Conservation (phyloP, 2,329 filamentous ascomycete genomes). For the Emergomyces africanus region DNA sequence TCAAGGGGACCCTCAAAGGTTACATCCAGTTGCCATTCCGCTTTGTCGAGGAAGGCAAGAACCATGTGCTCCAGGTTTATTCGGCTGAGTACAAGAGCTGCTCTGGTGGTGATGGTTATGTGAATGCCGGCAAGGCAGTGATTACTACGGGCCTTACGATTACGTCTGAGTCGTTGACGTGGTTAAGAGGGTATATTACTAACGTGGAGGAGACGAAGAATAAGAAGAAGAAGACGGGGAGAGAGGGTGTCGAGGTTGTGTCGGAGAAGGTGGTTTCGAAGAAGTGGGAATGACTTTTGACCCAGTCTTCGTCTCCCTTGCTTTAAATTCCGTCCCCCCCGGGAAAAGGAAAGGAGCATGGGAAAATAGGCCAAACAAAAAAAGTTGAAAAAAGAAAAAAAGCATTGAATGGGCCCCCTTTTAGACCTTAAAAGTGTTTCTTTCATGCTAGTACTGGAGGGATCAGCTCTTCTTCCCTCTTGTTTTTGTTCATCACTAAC, state of each 20-base stretch:
- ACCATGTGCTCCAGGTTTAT: slow-evolving; percentile 31
- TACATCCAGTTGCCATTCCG: slow-evolving; percentile 51
- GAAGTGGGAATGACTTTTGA: neutral
- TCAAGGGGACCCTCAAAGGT: slow-evolving; percentile 51
- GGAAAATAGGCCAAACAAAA: neutral
- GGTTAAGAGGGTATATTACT: slow-evolving; percentile 26
- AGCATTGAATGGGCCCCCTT: neutral
- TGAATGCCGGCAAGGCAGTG: slow-evolving; percentile 57
- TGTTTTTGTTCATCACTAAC: neutral
- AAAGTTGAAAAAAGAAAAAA: neutral
- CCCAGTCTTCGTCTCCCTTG: too few species aligned
- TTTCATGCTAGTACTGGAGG: neutral
- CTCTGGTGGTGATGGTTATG: slow-evolving; percentile 41
- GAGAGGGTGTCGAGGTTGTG: too few species aligned
- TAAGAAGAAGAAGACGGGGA: neutral
- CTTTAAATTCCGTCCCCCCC: too few species aligned
- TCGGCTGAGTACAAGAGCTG: slow-evolving; percentile 35
- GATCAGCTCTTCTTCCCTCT: neutral
- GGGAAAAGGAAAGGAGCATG: neutral
- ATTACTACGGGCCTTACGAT: slow-evolving; percentile 56
- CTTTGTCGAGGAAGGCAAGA: slow-evolving; percentile 45
- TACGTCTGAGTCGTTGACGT: slow-evolving; percentile 50
- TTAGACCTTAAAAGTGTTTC: neutral
- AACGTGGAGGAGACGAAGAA: neutral
- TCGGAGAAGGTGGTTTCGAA: neutral